Base-by-base conservation (phyloP, 2,329 filamentous ascomycete genomes). In the Ophiosphaerella herpotricha region DNA sequence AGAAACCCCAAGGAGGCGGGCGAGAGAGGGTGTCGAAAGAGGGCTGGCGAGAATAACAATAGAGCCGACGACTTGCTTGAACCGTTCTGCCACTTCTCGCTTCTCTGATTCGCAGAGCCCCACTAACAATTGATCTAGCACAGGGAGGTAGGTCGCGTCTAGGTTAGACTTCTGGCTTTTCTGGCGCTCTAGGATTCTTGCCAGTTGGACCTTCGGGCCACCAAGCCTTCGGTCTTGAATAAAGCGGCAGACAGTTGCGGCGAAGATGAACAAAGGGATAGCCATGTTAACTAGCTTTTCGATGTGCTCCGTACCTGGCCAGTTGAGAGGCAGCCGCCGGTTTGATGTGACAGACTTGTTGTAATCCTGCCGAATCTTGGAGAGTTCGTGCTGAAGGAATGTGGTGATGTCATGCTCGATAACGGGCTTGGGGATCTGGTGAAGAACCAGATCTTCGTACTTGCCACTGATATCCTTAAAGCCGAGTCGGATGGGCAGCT, bases 181-280 rank as follows among this genome's bases (percentile, higher is more conserved):
- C 5, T 11, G 2, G 13, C 29, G 12, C 12, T 6, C 9, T 13
- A 40, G 23, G 12, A 40, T 40, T 9, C 5, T 26, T 12, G 24
- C 38, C 1, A 57, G 35, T 13, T 43, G 43, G 26, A 5, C 26
- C 18, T 33, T 50, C 39, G 21, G 34, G 6, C 54, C 50, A 26
- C 51, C 43, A 9, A 33, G 8, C 4, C 29, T n/a, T n/a, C 6
- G 8, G n/a, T 50, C 42, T 12, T 33, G 39, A 31, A 60, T 36
- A 29, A 44, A 60, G 12, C 57, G 57, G 36, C 47, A 58, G 2
- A 36, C 41, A 1, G 53, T 59, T 23, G 53, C 53, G 13, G 70
- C 63, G 35, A 58, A 66, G 34, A 72, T 71, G 39, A 73, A 72
- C 18, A 72, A 48, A 5, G 65, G 64, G 24, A 59, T 42, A 7